Evolutionary conservation across 768 basidiomycete species (phyloP), one percentile per base, ranked within the genome.

Genomic region (Termitomyces sp.): DNA sequence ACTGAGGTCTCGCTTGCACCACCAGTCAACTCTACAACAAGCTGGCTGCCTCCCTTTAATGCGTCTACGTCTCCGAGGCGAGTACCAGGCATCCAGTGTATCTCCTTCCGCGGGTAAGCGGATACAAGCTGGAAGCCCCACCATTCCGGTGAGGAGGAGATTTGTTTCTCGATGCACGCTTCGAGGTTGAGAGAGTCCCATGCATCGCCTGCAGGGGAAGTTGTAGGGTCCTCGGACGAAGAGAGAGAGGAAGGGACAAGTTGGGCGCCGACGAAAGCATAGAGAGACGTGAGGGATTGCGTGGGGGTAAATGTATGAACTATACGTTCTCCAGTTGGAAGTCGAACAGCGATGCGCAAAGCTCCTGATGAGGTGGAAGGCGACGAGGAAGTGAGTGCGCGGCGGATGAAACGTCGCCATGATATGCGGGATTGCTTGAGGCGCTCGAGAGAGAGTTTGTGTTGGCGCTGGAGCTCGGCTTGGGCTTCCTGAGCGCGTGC

Each of bases 91-190:
- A 60, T 54, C 77, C 85, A 90, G 12, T 73, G 73, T 51, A 89
- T 77, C 67, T 83, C 82, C 42, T 70, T 71, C 51, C 87, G 73
- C 4, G 93, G 93, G 62, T 90, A 94, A 10, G 88, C 78, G 2
- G 79, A 77, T 2, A 72, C 73, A 28, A 95, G 71, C 57, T 74
- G 77, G 74, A 95, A 94, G 8, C 81, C 83, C 84, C 88, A 93
- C 77, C 85, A 90, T 26, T 70, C 70, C 2, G 41, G 51, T n/a
- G 41, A 5, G 17, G 8, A 49, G 42, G 19, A 32, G 48, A 34
- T 15, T 58, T 0, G 48, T 38, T 45, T 71, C 66, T 70, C 72
- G 26, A 75, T 65, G 9, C 67, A 65, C 19, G 63, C 53, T 52
- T 79, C 76, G 14, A 74, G 65, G n/a, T 66, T 60, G 17, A 66